These are phyloP conservation scores for Phytophthora fragariae DNA, from an alignment of 352 stramenopile species.

Conservation along the genomic window DNA sequence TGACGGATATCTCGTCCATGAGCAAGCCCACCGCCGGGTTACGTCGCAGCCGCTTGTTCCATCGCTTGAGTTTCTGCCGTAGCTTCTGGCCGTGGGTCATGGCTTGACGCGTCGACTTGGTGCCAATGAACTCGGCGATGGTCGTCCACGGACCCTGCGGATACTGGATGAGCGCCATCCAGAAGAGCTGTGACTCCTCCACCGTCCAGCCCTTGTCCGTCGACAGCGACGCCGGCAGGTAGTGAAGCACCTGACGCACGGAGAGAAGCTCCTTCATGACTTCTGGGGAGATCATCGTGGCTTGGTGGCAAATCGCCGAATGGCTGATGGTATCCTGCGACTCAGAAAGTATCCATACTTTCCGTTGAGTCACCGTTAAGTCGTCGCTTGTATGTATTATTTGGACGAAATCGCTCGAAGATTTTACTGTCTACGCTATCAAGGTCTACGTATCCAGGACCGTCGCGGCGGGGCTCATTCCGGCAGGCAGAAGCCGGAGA, in stretches of 20 bases:
- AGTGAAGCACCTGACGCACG: conserved; percentile 24
- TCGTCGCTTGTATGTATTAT: neutral
- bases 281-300: conserved; percentile 24
- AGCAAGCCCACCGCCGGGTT: conserved; percentile 16
- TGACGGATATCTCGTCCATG: conserved; percentile 18
- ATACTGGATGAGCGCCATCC: conserved; percentile 41
- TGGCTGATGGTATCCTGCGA: conserved; percentile 4
- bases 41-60: conserved; percentile 38
- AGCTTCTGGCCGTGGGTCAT: conserved; percentile 57
- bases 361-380: neutral
- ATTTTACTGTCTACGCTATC: conserved; percentile 11
- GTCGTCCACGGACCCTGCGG: conserved; percentile 50
- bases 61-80: conserved; percentile 50
- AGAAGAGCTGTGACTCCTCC: conserved; percentile 43
- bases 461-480: neutral
- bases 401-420: conserved; percentile 6
- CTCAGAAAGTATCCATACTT: conserved; percentile 3
- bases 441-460: neutral
- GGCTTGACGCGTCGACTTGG: conserved; percentile 49
- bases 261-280: conserved; percentile 28
- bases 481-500: conserved; percentile 6
- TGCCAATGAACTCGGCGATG: conserved; percentile 48
- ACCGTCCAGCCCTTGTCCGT: conserved; percentile 36
- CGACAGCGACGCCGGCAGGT: conserved; percentile 20
- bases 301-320: conserved; percentile 12